Evolutionary conservation across 2,329 filamentous ascomycete genomes (phyloP).

Genomic region (Aquanectria penicillioides): DNA sequence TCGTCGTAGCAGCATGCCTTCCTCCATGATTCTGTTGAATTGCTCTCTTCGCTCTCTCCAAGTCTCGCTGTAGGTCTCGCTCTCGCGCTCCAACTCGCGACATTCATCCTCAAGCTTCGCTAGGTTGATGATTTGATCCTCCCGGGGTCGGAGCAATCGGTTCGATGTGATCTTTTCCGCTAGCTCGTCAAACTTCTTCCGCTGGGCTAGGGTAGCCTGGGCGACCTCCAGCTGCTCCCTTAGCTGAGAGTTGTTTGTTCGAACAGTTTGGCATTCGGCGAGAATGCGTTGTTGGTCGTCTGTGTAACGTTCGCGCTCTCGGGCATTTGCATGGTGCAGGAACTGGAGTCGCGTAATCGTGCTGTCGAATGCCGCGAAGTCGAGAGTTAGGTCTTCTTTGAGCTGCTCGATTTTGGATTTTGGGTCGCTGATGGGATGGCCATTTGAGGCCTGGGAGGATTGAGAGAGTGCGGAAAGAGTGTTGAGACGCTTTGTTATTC

Average conservation of each 20-base stretch:
- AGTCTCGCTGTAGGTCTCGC: slow-evolving; percentile 80
- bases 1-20: slow-evolving; percentile 85
- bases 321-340: slow-evolving; percentile 82
- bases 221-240: slow-evolving; percentile 81
- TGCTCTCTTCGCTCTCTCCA: slow-evolving; percentile 88
- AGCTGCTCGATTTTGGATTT: slow-evolving; percentile 71
- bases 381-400: slow-evolving; percentile 84
- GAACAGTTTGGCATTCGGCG: slow-evolving; percentile 79
- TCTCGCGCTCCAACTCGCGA: slow-evolving; percentile 85
- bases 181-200: slow-evolving; percentile 88
- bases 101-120: slow-evolving; percentile 90
- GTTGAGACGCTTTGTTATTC: slow-evolving; percentile 83
- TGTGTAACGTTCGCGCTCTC: slow-evolving; percentile 85
- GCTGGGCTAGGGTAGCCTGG: slow-evolving; percentile 77
- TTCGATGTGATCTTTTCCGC: slow-evolving; percentile 89
- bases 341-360: slow-evolving; percentile 90
- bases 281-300: slow-evolving; percentile 83
- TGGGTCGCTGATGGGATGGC: slow-evolving; percentile 54
- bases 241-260: slow-evolving; percentile 77
- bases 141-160: slow-evolving; percentile 80
- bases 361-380: slow-evolving; percentile 89
- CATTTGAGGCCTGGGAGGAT: slow-evolving; percentile 46
- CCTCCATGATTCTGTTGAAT: slow-evolving; percentile 88
- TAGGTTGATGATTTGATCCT: slow-evolving; percentile 82
- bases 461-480: slow-evolving; percentile 69